Evolutionary conservation across 306 rosid genomes (phyloP).

Genomic region (barrel medic (Medicago truncatula)): DNA sequence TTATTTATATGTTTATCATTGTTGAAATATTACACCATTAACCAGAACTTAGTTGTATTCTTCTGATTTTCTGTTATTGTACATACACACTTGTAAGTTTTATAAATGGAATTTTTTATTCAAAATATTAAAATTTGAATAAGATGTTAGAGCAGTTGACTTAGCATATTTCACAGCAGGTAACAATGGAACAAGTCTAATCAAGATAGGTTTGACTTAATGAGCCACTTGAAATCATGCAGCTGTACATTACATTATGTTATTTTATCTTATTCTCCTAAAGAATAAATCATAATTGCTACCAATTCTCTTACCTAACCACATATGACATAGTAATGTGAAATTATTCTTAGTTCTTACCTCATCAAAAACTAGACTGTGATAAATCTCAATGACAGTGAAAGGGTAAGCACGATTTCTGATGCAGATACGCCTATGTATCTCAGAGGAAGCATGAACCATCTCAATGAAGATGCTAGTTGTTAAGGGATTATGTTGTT

Average conservation of each 20-base stretch:
- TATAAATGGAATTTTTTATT: not conserved
- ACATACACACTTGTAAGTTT: slow-evolving; percentile 24
- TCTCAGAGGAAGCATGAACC: slow-evolving; percentile 90
- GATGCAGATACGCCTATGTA: slow-evolving; percentile 85
- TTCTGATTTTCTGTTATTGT: not conserved
- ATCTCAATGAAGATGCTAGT: slow-evolving; percentile 82
- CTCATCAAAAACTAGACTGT: slow-evolving; percentile 92
- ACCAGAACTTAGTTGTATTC: not conserved
- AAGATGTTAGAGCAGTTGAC: slow-evolving; percentile 16
- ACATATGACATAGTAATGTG: not conserved
- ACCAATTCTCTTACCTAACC: slow-evolving; percentile 4
- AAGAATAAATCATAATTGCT: slow-evolving; percentile 9
- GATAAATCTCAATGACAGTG: slow-evolving; percentile 88
- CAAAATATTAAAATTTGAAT: not conserved
- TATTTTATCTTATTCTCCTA: slow-evolving; percentile 13
- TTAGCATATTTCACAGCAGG: slow-evolving; percentile 24
- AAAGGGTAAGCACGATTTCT: slow-evolving; percentile 83
- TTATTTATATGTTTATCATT: not conserved
- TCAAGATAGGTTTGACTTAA: slow-evolving; percentile 35
- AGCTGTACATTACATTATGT: slow-evolving; percentile 14
- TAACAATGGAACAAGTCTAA: slow-evolving; percentile 21
- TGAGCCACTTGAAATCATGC: slow-evolving; percentile 16
- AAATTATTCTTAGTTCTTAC: slow-evolving; percentile 65
- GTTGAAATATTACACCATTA: not conserved
- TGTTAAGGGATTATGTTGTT: slow-evolving; percentile 65